Percentiles rank a stretch among this genome's conserved stretches.
phyloP scores from a whole-genome alignment of 345 rosid genomes.

The Salix purpurea region DNA sequence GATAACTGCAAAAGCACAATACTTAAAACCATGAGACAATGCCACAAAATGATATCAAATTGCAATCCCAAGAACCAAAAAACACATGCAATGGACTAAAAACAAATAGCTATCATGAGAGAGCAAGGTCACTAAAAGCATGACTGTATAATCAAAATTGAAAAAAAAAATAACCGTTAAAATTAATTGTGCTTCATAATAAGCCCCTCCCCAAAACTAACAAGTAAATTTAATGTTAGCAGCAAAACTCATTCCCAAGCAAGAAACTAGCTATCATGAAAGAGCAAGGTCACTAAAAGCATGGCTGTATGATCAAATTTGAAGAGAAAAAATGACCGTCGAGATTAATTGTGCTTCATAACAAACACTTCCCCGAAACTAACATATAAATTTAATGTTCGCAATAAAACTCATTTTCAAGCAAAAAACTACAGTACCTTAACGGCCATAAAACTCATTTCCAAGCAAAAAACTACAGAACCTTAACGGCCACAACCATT shows the following conservation, averaged over 20 bases:
- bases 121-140: neutral
- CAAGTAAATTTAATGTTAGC: neutral
- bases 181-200: neutral
- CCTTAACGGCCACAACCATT: neutral
- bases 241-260: too few species aligned
- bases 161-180: neutral
- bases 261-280: neutral
- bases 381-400: neutral
- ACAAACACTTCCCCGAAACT: neutral
- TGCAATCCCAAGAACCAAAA: neutral
- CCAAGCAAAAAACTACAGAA: neutral
- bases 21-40: neutral
- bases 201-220: neutral
- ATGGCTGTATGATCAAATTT: neutral
- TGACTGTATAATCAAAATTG: neutral
- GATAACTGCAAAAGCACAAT: slow-evolving; percentile 18
- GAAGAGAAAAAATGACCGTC: neutral
- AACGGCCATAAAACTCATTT: neutral
- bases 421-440: neutral
- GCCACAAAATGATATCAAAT: neutral
- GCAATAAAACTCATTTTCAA: neutral
- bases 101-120: neutral
- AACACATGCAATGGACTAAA: neutral
- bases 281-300: neutral
- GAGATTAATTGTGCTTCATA: neutral